phyloP scores from a whole-genome alignment of 2,329 filamentous ascomycete species.

The Tolypocladium guangdongense region DNA sequence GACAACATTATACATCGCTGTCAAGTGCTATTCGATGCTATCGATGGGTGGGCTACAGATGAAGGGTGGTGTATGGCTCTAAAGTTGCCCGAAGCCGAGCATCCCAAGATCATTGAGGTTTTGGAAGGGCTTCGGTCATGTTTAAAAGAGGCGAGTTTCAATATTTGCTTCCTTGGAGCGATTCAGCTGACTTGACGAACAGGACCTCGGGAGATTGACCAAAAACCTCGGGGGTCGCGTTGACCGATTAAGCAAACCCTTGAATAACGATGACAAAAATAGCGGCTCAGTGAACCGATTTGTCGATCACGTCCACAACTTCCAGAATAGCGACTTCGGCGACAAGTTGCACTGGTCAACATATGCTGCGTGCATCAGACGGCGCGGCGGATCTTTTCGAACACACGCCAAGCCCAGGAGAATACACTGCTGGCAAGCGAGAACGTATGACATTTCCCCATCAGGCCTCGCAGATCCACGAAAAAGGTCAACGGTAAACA shows the following conservation, averaged over 20 bases:
- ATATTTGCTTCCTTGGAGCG: too few relatives aligned
- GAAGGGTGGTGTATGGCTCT: not conserved
- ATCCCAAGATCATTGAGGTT: not conserved
- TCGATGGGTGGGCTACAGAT: not conserved
- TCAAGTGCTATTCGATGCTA: constrained; percentile 6
- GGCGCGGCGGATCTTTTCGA: not conserved
- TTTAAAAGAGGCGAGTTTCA: too few relatives aligned
- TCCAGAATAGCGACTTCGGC: not conserved
- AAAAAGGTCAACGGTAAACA: too few relatives aligned
- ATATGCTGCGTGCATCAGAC: constrained; percentile 3
- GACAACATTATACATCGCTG: constrained; percentile 3
- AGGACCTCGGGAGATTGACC: too few relatives aligned
- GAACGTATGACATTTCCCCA: not conserved
- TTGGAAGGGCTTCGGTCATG: too few relatives aligned
- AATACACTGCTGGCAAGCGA: constrained; percentile 1
- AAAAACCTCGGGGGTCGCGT: too few relatives aligned
- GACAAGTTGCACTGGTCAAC: constrained; percentile 2
- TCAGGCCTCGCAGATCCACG: not conserved
- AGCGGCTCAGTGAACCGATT: not conserved
- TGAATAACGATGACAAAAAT: too few relatives aligned
- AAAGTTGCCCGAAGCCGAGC: not conserved
- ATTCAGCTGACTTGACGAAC: too few relatives aligned
- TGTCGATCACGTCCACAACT: not conserved
- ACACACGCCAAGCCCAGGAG: not conserved
- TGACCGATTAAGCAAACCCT: too few relatives aligned